These are phyloP conservation scores for Scleroderma citrinum DNA, from an alignment of 768 basidiomycete species.

Conservation along the genomic window DNA sequence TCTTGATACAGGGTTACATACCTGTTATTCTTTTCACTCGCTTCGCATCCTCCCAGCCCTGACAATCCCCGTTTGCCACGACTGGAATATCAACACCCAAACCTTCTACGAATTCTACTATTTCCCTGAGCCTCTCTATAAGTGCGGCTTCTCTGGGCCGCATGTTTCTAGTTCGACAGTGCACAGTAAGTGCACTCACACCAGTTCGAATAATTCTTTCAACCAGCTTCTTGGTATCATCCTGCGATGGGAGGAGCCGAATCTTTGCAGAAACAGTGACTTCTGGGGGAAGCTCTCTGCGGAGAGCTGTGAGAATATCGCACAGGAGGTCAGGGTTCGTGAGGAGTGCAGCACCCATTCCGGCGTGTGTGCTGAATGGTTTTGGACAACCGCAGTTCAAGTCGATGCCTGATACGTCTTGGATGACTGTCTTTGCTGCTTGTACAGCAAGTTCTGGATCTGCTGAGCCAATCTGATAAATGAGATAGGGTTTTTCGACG, in stretches of 20 bases:
- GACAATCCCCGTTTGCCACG: conserved; percentile 91
- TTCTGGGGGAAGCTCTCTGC: conserved; percentile 63
- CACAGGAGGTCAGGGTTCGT: conserved; percentile 89
- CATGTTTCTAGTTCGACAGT: conserved; percentile 93
- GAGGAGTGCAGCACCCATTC: conserved; percentile 96
- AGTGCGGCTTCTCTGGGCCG: conserved; percentile 74
- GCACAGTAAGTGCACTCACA: conserved; percentile 84
- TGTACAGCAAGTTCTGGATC: conserved; percentile 87
- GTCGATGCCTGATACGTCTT: conserved; percentile 91
- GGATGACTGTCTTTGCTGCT: conserved; percentile 79
- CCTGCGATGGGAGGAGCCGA: conserved; percentile 76
- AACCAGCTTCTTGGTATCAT: conserved; percentile 87
- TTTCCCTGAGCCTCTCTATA: conserved; percentile 72
- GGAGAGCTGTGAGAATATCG: conserved; percentile 76
- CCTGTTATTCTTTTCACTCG: conserved; percentile 73
- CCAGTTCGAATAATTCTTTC: conserved; percentile 84
- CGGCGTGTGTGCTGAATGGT: conserved; percentile 87
- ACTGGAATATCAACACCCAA: conserved; percentile 80
- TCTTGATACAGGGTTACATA: conserved; percentile 22
- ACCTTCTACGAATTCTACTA: conserved; percentile 77
- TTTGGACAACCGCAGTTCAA: conserved; percentile 98
- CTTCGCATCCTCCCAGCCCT: conserved; percentile 71
- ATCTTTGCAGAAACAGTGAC: conserved; percentile 95
- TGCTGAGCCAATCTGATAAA: conserved; percentile 93
- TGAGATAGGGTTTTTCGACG: conserved; percentile 87